A percentile compares a stretch with the other conserved stretches of the same genome.
Conservation (phyloP, 257 asterid species). For the Petrea volubilis region DNA sequence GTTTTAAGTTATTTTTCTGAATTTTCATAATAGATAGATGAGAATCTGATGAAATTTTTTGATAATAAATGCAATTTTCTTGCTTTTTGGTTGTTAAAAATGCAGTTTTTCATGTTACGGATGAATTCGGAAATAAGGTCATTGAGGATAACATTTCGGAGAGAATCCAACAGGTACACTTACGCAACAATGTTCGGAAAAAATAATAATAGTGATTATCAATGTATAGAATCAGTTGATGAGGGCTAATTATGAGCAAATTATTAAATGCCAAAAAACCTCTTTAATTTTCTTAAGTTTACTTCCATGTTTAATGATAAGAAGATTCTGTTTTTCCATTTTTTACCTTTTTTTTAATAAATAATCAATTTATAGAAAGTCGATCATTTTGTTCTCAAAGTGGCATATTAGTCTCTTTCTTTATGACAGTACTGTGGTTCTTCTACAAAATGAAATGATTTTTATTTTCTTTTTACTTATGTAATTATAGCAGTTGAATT, state of each 20-base stretch:
- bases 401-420: not conserved
- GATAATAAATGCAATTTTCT: conserved; percentile 2
- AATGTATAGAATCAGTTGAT: not conserved
- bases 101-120: conserved; percentile 92
- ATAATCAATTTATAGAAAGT: too few species aligned
- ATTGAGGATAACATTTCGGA: conserved; percentile 57
- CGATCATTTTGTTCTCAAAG: too few species aligned
- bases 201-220: not conserved
- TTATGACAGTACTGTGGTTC: not conserved
- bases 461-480: not conserved
- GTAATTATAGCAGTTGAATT: not conserved
- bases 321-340: conserved; percentile 1
- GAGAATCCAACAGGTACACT: conserved; percentile 67
- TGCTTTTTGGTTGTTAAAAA: conserved; percentile 2
- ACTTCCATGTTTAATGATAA: not conserved
- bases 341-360: too few species aligned
- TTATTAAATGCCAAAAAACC: not conserved
- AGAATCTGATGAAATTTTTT: not conserved
- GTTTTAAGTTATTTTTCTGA: not conserved
- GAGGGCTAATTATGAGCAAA: not conserved
- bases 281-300: not conserved
- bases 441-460: not conserved
- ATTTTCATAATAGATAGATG: not conserved
- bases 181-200: not conserved
- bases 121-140: conserved; percentile 72